These are phyloP conservation scores for Conticribra weissflogii DNA, from an alignment of 108 stramenopile genomes.

Conservation along the genomic window DNA sequence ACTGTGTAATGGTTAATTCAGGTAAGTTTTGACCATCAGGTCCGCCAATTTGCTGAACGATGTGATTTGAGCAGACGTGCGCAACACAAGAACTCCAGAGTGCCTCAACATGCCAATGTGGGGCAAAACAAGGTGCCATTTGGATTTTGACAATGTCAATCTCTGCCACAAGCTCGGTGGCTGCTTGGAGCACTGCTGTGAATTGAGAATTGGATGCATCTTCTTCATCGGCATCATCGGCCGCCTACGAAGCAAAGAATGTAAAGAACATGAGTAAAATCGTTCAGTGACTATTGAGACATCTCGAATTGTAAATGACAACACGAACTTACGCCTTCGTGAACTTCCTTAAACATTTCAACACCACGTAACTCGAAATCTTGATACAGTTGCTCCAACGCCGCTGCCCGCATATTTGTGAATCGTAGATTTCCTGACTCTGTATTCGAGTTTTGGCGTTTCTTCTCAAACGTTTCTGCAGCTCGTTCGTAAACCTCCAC, in stretches of 20 bases:
- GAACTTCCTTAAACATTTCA: constrained; percentile 75
- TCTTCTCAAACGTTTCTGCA: constrained; percentile 73
- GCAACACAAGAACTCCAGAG: constrained; percentile 88
- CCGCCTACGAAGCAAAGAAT: constrained; percentile 29
- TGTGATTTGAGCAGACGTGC: constrained; percentile 83
- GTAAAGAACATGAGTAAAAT: neutral
- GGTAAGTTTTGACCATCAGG: constrained; percentile 81
- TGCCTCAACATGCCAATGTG: constrained; percentile 82
- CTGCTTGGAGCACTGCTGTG: constrained; percentile 80
- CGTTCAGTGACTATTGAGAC: no score
- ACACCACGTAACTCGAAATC: constrained; percentile 82
- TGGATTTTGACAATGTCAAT: constrained; percentile 84
- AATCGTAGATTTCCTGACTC: constrained; percentile 62
- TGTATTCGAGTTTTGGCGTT: constrained; percentile 42
- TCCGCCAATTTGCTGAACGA: constrained; percentile 88
- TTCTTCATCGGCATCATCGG: constrained; percentile 69
- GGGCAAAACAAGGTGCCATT: constrained; percentile 89
- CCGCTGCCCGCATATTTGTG: constrained; percentile 87
- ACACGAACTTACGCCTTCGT: constrained; percentile 45
- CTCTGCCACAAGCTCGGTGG: constrained; percentile 80
- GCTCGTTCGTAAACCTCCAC: constrained; percentile 89
- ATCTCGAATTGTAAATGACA: no score
- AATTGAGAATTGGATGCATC: constrained; percentile 68
- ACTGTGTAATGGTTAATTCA: constrained; percentile 80
- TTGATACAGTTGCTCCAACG: constrained; percentile 81